Base-by-base conservation (phyloP, 805 yeast species). In the Maudiozyma bulderi region DNA sequence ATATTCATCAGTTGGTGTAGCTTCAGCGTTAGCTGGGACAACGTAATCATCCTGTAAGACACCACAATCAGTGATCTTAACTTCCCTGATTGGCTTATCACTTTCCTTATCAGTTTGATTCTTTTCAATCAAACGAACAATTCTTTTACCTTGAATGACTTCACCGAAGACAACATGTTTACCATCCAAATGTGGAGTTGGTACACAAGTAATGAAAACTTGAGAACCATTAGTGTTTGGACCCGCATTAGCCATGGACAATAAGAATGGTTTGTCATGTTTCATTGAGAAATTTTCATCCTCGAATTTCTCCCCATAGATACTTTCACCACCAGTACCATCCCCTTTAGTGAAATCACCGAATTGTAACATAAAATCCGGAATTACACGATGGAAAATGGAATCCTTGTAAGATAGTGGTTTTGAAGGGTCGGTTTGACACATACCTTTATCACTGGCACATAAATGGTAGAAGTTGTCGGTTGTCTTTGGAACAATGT, bases 221-320 rank as follows among this genome's bases (percentile, higher is more conserved):
- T 91, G 98, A 2, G 96, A 88, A 0, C 98, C 98, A 63, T 93
- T 93, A 45, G 98, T 91, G 66, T 83, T 81, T 51, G 95, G 89
- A 14, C 98, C 98, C 5, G 97, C 86, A 63, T 91, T 91, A 50
- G 99, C 98, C 98, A 91, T 93, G 7, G 95, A 86, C 57, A 91
- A 76, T 57, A 93, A 73, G 67, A 84, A 90, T 48, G 98, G 98
- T 60, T 76, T 76, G 54, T 82, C 88, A 64, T 91, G 98, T 53
- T 75, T 77, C 55, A 78, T 64, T 45, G 74, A 66, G 66, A 93
- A 91, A 67, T 84, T 84, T 67, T 91, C 99, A 65, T 91, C 99
- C 61, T 86, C 95, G 57, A 85, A 85, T 63, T 84, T 84, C 56
- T 83, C 90, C 30, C 93, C 93, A 60, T 85, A 85, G 53, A 85